Evolutionary conservation across 768 basidiomycete species (phyloP).

Genomic region (Serendipita indica): DNA sequence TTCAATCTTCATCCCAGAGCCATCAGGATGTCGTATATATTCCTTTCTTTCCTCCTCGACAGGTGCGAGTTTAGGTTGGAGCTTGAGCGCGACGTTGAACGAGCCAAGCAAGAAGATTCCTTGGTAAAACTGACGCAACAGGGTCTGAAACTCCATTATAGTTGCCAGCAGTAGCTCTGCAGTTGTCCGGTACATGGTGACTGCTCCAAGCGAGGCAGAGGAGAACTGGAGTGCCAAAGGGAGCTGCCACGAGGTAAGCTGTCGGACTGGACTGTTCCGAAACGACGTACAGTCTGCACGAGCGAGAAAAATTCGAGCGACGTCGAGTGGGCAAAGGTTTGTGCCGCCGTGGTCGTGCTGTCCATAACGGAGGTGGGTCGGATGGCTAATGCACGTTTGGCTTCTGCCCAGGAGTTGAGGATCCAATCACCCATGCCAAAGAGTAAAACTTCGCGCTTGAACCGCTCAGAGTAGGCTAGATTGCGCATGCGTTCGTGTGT

Average conservation of each 20-base stretch:
- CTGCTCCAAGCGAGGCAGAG: conserved; percentile 61
- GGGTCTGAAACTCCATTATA: conserved; percentile 44
- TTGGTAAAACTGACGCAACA: conserved; percentile 63
- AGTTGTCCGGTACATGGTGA: conserved; percentile 66
- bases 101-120: conserved; percentile 77
- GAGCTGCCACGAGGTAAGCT: conserved; percentile 43
- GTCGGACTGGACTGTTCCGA: background rate
- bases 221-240: conserved; percentile 63
- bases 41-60: conserved; percentile 33
- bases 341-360: conserved; percentile 23
- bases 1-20: conserved; percentile 53
- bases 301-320: conserved; percentile 10
- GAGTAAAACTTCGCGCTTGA: conserved; percentile 68
- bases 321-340: conserved; percentile 30
- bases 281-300: conserved; percentile 11
- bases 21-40: conserved; percentile 25
- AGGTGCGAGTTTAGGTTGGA: conserved; percentile 56
- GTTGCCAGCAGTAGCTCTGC: conserved; percentile 58
- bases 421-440: conserved; percentile 83
- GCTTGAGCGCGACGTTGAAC: conserved; percentile 59
- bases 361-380: background rate
- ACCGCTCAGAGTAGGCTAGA: conserved; percentile 55
- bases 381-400: conserved; percentile 19
- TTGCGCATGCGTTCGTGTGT: conserved; percentile 62
- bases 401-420: conserved; percentile 55